These are phyloP conservation scores for Anisogramma anomala DNA, from an alignment of 2,329 filamentous ascomycete species.

Conservation along the genomic window DNA sequence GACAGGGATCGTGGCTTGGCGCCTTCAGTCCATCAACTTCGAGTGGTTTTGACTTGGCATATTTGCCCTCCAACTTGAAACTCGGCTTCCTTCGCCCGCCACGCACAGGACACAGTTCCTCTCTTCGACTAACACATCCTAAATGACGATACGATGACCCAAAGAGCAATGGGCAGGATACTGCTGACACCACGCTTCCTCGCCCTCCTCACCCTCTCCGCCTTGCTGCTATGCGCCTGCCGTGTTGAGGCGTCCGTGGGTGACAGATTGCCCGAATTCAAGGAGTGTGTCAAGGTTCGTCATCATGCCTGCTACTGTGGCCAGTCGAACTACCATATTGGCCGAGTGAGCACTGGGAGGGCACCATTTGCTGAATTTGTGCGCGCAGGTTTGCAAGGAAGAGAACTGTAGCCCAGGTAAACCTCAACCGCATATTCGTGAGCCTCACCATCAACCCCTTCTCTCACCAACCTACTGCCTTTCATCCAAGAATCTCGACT, in stretches of 20 bases:
- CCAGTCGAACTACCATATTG: too few species aligned
- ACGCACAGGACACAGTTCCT: neutral
- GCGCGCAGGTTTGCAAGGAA: slow-evolving; percentile 58
- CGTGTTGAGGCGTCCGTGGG: slow-evolving; percentile 61
- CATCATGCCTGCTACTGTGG: slow-evolving; percentile 15
- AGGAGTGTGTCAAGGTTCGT: slow-evolving; percentile 69
- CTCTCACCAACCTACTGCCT: slow-evolving; percentile 7
- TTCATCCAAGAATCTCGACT: neutral
- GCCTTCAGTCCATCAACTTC: too few species aligned
- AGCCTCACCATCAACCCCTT: slow-evolving; percentile 28
- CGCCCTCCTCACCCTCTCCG: slow-evolving; percentile 24
- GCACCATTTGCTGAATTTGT: slow-evolving; percentile 1
- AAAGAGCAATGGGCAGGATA: slow-evolving; percentile 23
- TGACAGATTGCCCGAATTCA: slow-evolving; percentile 78
- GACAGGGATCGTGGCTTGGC: too few species aligned
- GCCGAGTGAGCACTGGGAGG: too few species aligned
- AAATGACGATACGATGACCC: slow-evolving; percentile 20
- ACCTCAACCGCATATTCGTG: slow-evolving; percentile 56
- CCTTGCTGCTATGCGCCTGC: slow-evolving; percentile 29
- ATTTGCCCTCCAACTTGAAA: too few species aligned
- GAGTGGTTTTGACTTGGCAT: too few species aligned
- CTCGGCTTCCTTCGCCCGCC: neutral
- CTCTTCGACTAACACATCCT: neutral
- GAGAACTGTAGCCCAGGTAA: slow-evolving; percentile 66
- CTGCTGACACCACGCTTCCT: slow-evolving; percentile 18